Percentiles rank a stretch among this genome's conserved stretches.
phyloP scores from a whole-genome alignment of 2,329 filamentous ascomycete genomes.

The Trichoderma hamatum region DNA sequence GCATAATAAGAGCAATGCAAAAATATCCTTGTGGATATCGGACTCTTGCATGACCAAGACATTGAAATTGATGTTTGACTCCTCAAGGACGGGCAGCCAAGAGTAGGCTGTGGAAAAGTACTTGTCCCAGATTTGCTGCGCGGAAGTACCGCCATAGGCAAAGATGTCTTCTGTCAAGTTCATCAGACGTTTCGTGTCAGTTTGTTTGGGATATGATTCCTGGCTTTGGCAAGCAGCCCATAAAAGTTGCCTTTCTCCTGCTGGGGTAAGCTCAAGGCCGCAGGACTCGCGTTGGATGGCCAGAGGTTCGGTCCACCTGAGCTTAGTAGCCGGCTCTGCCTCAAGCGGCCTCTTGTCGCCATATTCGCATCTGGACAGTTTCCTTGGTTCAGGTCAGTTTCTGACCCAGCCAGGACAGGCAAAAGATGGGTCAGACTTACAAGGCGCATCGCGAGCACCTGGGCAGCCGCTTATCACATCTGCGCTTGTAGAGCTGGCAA shows the following conservation, averaged over 20 bases:
- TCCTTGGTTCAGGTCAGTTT: background rate
- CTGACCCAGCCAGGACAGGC: background rate
- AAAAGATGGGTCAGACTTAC: background rate
- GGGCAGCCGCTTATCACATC: slow-evolving; percentile 16
- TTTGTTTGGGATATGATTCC: background rate
- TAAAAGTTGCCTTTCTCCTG: slow-evolving; percentile 20
- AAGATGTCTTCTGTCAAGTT: slow-evolving; percentile 3
- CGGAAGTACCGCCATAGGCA: slow-evolving; percentile 1
- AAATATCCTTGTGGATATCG: background rate
- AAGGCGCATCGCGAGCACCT: slow-evolving; percentile 11
- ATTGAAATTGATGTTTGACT: background rate
- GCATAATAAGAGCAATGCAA: slow-evolving; percentile 16
- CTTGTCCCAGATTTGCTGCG: background rate
- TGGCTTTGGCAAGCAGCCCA: background rate
- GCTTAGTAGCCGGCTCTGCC: background rate
- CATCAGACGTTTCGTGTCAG: background rate
- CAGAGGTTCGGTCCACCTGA: slow-evolving; percentile 1
- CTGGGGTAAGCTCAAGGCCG: slow-evolving; percentile 6
- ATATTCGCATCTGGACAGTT: slow-evolving; percentile 15
- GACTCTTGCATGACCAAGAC: background rate
- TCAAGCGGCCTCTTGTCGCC: background rate
- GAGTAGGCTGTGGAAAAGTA: slow-evolving; percentile 8
- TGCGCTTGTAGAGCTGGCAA: slow-evolving; percentile 16
- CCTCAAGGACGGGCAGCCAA: slow-evolving; percentile 14
- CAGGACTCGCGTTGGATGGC: slow-evolving; percentile 10